Base-by-base conservation (phyloP, 176 grass and related monocot species). In the Stipa capillata region DNA sequence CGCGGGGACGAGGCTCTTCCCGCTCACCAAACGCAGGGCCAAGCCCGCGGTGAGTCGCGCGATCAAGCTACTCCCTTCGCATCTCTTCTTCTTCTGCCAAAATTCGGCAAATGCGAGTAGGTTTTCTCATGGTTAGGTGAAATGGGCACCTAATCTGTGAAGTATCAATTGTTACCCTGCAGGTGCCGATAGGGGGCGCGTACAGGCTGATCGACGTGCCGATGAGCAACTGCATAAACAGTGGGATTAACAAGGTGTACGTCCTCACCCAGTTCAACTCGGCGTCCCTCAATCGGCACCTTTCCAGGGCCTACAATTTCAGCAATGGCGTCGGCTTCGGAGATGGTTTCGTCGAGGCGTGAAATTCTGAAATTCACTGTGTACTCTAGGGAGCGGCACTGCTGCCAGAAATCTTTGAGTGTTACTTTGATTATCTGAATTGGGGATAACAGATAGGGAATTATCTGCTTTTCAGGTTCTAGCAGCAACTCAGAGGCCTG, bases 161-260 rank as follows among this genome's bases (percentile, higher is more conserved):
- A n/a, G n/a, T n/a, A n/a, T n/a, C n/a, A n/a, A n/a, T n/a, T 7
- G 33, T 37, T 50, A 3, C n/a, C n/a, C 20, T 55, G 23, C 57
- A 97, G 95, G 95, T 97, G 45, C 89, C 95, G 5, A 92, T 97
- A 58, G 94, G 95, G 9, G 95, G 95, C 15, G 82, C 87, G 39
- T 97, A 98, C 73, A 85, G 92, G 73, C 76, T 98, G 61, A 90
- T 98, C 54, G 92, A 97, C 78, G 92, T 97, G 71, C 91, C 89
- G 7, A 97, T 94, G 95, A 97, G 95, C 85, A 97, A 94, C 86
- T 97, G 95, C 82, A 97, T 92, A 17, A 94, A 97, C 69, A 94
- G 95, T 52, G 87, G 92, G 53, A 86, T 97, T 80, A 92, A 92
- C 79, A 97, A 92, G 87, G 87, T 92, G 61, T 98, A 98, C 62